Evolutionary conservation across 768 basidiomycete species (phyloP), one percentile per base, ranked within the genome.

Genomic region (Serpula lacrymans): DNA sequence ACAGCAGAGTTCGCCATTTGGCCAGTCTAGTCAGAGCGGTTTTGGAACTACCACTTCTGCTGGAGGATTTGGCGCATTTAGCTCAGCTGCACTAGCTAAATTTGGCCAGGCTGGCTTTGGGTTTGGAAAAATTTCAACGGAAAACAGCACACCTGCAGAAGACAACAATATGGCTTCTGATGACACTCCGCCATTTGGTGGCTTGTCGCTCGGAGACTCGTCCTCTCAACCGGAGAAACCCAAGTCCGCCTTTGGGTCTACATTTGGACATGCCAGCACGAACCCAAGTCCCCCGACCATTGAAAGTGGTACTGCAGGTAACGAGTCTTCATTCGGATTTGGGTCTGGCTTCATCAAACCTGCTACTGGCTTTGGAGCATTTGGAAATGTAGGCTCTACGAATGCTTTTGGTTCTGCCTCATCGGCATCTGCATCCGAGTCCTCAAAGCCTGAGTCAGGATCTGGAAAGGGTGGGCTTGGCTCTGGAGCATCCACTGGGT

Each of bases 321-420:
- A 33, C 20, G 48, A 48, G 18, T 43, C 56, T n/a, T 41, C 47
- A 9, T 46, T 42, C 21, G 40, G 39, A 6, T 29, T 30, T 6
- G 51, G 47, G 3, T 37, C 34, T 26, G 38, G 47, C 32, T 22
- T 59, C 6, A 55, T 65, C 22, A 70, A 62, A 44, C 63, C 61
- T 2, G 61, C 61, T 2, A 49, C 54, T 12, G 68, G 59, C 4
- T 69, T 67, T 43, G 68, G 60, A 16, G 60, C 57, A 3, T 58
- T 63, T 11, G 30, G 35, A 9, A 32, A 42, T 21, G 48, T 54
- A 2, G 58, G 53, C 22, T 50, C 57, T 39, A 20, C 37, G 26
- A 28, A 29, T 27, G 50, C 49, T 5, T 55, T 55, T 25, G 52
- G 52, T 18, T 40, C 37, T 10, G 22, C 34, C n/a, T 20, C 45